phyloP scores from a whole-genome alignment of 179 eudicot genomes.

The Corrigiola litoralis region DNA sequence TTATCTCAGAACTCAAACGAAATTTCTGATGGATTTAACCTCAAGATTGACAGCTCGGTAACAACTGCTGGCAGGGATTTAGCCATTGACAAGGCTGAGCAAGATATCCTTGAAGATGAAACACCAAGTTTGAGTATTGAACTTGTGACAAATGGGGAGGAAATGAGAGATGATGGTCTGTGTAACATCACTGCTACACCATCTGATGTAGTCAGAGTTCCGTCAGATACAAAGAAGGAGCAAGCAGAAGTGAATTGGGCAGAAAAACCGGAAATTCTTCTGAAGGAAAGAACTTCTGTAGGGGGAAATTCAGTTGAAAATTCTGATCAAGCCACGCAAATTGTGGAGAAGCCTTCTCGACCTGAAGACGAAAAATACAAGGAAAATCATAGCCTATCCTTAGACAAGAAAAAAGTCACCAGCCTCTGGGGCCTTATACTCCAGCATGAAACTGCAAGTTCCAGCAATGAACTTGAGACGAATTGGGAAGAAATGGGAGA shows the following conservation, averaged over 20 bases:
- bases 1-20: conserved; percentile 4
- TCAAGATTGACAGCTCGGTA: conserved; percentile 4
- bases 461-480: conserved; percentile 4
- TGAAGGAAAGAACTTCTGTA: conserved; percentile 7
- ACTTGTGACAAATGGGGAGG: conserved; percentile 2
- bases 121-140: conserved; percentile 11
- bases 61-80: conserved; percentile 18
- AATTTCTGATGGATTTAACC: neutral
- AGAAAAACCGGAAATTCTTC: conserved; percentile 2
- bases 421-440: conserved; percentile 68
- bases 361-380: conserved; percentile 15
- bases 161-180: conserved; percentile 18
- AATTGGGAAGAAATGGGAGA: conserved; percentile 15
- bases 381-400: conserved; percentile 12
- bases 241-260: neutral
- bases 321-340: conserved; percentile 3
- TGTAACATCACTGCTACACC: conserved; percentile 8
- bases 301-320: conserved; percentile 1
- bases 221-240: conserved; percentile 20
- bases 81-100: conserved; percentile 12
- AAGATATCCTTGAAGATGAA: conserved; percentile 17
- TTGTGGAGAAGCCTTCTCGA: conserved; percentile 5
- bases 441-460: conserved; percentile 3
- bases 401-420: conserved; percentile 36
- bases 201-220: conserved; percentile 4